Conservation (phyloP, 345 rosid genomes). For the Aegle marmelos region DNA sequence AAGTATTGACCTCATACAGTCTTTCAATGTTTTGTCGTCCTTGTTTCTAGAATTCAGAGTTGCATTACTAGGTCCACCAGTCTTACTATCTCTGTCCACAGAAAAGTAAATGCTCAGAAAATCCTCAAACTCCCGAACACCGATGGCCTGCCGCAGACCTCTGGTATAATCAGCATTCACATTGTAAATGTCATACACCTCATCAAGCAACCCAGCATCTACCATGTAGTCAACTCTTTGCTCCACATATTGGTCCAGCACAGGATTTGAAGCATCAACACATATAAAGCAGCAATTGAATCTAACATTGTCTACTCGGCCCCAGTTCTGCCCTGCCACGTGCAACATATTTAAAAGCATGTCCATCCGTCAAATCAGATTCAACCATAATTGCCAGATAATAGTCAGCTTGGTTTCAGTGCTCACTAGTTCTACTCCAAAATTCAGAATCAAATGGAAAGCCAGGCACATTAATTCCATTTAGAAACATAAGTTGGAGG, state of each 20-base stretch:
- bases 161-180: slow-evolving; percentile 64
- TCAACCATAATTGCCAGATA: neutral
- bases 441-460: neutral
- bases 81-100: slow-evolving; percentile 10
- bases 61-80: slow-evolving; percentile 16
- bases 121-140: slow-evolving; percentile 78
- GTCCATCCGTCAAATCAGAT: neutral
- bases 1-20: slow-evolving; percentile 40
- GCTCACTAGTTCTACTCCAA: neutral
- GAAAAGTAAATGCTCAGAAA: slow-evolving; percentile 42
- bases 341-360: slow-evolving; percentile 25
- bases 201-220: slow-evolving; percentile 69
- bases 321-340: slow-evolving; percentile 99
- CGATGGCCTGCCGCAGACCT: slow-evolving; percentile 89
- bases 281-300: slow-evolving; percentile 77
- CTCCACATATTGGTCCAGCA: slow-evolving; percentile 67
- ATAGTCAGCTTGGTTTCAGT: neutral
- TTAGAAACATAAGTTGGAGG: neutral
- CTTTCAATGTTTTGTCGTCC: slow-evolving; percentile 34
- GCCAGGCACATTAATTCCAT: neutral
- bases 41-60: slow-evolving; percentile 22
- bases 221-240: slow-evolving; percentile 88
- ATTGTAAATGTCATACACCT: slow-evolving; percentile 71
- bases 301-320: slow-evolving; percentile 53
- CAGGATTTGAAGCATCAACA: slow-evolving; percentile 60